Percentiles rank a stretch among this genome's conserved stretches.
Evolutionary conservation across 768 basidiomycete genomes (phyloP).

Genomic region (Xanthoconium stramineum): DNA sequence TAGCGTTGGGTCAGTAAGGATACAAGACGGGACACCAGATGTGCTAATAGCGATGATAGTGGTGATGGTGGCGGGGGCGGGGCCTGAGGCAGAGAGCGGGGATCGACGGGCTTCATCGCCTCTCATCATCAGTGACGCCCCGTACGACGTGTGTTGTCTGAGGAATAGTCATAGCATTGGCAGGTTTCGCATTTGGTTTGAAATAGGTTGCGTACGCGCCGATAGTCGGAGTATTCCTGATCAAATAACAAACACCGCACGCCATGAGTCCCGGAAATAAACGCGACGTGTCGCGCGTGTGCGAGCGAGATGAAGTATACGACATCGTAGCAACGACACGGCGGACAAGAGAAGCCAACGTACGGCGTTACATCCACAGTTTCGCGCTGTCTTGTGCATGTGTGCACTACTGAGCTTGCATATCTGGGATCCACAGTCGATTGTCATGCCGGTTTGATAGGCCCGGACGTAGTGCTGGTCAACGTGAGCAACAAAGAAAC

Average conservation of each 20-base stretch:
- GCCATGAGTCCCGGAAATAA: not conserved
- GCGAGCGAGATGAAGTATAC: not conserved
- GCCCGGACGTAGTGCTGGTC: conserved; percentile 58
- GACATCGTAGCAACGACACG: not conserved
- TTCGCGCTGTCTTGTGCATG: conserved; percentile 54
- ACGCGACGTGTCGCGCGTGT: not conserved
- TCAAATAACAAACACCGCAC: not conserved
- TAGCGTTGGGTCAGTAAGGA: not conserved
- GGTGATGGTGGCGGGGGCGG: conserved; percentile 6
- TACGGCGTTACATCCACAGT: conserved; percentile 54
- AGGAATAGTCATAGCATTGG: conserved; percentile 33
- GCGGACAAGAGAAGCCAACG: not conserved
- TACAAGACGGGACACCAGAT: not conserved
- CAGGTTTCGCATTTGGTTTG: conserved; percentile 62
- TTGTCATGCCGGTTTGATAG: conserved; percentile 59
- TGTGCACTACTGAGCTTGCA: conserved; percentile 59
- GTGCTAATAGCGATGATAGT: not conserved
- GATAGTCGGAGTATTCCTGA: conserved; percentile 44
- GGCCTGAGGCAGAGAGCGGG: not conserved
- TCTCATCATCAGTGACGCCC: conserved; percentile 19
- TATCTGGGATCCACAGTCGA: conserved; percentile 49
- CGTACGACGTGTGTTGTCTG: conserved; percentile 33
- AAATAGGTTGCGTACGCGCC: conserved; percentile 62
- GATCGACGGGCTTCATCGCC: not conserved
- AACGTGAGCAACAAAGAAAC: not conserved